Percentiles rank a stretch among this genome's conserved stretches.
Evolutionary conservation across 108 stramenopile genomes (phyloP).

Genomic region (Pseudonitzschia multiseries): DNA sequence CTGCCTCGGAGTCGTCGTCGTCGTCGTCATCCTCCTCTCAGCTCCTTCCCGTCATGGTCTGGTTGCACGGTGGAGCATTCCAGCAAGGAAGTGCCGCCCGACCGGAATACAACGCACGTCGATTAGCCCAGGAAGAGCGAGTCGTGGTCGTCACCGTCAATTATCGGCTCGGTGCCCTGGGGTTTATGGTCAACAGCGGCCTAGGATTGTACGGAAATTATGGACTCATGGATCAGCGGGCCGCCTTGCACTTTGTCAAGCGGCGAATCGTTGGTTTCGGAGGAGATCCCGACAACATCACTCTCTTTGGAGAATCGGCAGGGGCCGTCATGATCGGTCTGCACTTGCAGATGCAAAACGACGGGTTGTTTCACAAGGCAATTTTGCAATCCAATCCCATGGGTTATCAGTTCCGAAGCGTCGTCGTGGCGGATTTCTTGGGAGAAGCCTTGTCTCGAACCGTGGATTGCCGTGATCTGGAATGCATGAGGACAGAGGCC

Average conservation of each 20-base stretch:
- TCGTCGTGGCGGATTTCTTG: constrained; percentile 82
- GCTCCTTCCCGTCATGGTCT: constrained; percentile 48
- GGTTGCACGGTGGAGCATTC: constrained; percentile 71
- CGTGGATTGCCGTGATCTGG: constrained; percentile 78
- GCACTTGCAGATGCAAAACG: constrained; percentile 71
- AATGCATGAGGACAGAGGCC: constrained; percentile 67
- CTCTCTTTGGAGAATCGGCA: constrained; percentile 83
- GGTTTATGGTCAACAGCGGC: constrained; percentile 56
- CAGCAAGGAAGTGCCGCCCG: constrained; percentile 50
- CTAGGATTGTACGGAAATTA: constrained; percentile 62
- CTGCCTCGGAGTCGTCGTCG: background rate
- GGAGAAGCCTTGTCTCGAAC: constrained; percentile 70
- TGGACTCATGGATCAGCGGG: constrained; percentile 69
- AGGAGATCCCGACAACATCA: constrained; percentile 80
- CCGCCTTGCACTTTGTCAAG: constrained; percentile 80
- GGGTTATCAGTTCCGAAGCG: constrained; percentile 71
- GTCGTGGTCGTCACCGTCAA: constrained; percentile 71
- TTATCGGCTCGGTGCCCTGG: constrained; percentile 71
- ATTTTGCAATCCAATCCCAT: constrained; percentile 78
- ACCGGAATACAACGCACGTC: constrained; percentile 57
- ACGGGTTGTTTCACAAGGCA: constrained; percentile 54
- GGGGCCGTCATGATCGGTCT: constrained; percentile 83
- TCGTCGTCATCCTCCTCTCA: background rate
- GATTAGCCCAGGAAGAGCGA: constrained; percentile 50
- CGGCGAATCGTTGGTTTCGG: constrained; percentile 79